Percentiles rank a stretch among this genome's conserved stretches.
Evolutionary conservation across 106 monocot genomes (phyloP).

Genomic region (Phalaenopsis equestris): DNA sequence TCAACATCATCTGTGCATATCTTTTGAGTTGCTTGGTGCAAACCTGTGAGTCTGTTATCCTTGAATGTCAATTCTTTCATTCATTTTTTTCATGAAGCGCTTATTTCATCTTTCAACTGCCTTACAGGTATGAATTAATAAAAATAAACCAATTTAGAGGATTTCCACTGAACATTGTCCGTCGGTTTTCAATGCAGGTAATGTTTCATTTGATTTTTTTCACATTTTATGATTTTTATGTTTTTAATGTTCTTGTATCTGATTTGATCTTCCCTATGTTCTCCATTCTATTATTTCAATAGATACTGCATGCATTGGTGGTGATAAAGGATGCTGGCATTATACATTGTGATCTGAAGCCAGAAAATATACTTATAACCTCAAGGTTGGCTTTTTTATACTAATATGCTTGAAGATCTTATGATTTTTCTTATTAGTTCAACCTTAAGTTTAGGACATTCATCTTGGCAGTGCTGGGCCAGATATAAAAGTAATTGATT

Average conservation of each 20-base stretch:
- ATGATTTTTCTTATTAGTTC: conserved; percentile 11
- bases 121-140: conserved; percentile 73
- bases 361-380: conserved; percentile 90
- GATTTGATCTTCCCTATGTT: background rate
- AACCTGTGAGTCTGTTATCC: conserved; percentile 66
- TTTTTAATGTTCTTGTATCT: background rate
- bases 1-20: conserved; percentile 82
- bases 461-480: conserved; percentile 46
- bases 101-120: background rate
- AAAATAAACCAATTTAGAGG: conserved; percentile 76
- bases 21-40: conserved; percentile 93
- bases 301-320: conserved; percentile 84
- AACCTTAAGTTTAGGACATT: conserved; percentile 5
- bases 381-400: conserved; percentile 36
- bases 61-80: background rate
- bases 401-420: background rate
- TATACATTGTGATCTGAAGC: conserved; percentile 99
- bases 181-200: conserved; percentile 89
- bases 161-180: conserved; percentile 58
- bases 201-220: background rate
- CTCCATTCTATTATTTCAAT: conserved; percentile 6
- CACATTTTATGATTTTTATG: background rate
- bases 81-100: background rate
- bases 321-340: conserved; percentile 86
- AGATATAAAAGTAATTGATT: conserved; percentile 94